These are phyloP conservation scores for Plicaturopsis crispa DNA, from an alignment of 768 basidiomycete genomes.

Conservation along the genomic window DNA sequence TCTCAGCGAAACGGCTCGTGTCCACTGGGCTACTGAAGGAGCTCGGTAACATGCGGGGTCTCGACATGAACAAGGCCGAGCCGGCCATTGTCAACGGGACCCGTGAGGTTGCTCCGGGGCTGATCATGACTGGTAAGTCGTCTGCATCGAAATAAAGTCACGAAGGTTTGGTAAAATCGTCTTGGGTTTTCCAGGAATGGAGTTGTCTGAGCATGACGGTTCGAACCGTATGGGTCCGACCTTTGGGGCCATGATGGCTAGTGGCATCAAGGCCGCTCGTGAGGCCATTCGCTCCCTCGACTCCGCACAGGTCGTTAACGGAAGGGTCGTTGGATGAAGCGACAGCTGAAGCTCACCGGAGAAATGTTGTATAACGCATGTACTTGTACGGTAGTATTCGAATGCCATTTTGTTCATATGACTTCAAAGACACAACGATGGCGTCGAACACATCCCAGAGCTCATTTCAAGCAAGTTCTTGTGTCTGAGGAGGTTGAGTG, in stretches of 20 bases:
- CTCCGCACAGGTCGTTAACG: slow-evolving; percentile 39
- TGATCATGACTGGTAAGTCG: slow-evolving; percentile 62
- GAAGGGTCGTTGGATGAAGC: slow-evolving; percentile 41
- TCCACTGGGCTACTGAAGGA: slow-evolving; percentile 67
- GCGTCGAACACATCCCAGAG: no score
- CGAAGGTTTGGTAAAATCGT: background rate
- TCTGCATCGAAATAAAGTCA: background rate
- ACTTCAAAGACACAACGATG: no score
- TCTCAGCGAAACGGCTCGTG: slow-evolving; percentile 72
- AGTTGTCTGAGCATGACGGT: slow-evolving; percentile 76
- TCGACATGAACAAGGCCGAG: slow-evolving; percentile 80
- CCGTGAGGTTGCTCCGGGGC: slow-evolving; percentile 67
- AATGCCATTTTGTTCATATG: no score
- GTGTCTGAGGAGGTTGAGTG: no score
- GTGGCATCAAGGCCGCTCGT: slow-evolving; percentile 65
- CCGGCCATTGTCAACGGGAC: slow-evolving; percentile 75
- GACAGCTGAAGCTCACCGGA: background rate
- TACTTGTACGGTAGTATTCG: slow-evolving; percentile 1
- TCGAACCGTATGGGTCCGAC: slow-evolving; percentile 74
- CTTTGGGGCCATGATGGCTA: slow-evolving; percentile 75
- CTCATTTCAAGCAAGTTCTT: no score
- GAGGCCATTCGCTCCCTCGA: slow-evolving; percentile 52
- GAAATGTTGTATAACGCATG: background rate
- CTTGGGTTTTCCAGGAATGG: slow-evolving; percentile 52
- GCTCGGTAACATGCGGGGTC: slow-evolving; percentile 71